Evolutionary conservation across 441 rosid species (phyloP).

Genomic region (Macaranga tanarius): DNA sequence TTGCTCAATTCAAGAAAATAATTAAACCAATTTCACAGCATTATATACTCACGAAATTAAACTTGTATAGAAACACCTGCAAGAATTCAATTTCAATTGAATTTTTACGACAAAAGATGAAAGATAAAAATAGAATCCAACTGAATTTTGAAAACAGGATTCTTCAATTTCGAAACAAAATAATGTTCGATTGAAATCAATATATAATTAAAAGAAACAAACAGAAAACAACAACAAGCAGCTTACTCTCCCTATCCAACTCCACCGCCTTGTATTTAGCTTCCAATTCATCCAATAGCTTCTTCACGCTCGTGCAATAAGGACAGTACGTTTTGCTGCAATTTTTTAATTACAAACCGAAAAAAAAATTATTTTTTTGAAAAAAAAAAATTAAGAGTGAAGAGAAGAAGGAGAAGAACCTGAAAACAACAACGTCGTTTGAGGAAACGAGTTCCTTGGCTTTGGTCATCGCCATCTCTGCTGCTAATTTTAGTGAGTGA

Average conservation of each 20-base stretch:
- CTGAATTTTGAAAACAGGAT: no score
- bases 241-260: conserved; percentile 67
- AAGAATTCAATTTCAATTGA: no score
- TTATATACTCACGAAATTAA: no score
- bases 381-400: no score
- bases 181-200: neutral
- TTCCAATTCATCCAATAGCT: conserved; percentile 57
- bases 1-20: no score
- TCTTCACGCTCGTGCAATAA: conserved; percentile 60
- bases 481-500: neutral
- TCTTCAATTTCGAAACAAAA: neutral
- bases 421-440: conserved; percentile 73
- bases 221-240: neutral
- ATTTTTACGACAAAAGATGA: no score
- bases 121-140: no score
- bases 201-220: neutral
- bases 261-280: conserved; percentile 59
- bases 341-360: neutral
- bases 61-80: no score
- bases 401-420: conserved; percentile 27
- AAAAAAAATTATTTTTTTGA: neutral
- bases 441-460: conserved; percentile 58
- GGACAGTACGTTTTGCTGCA: conserved; percentile 81
- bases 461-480: conserved; percentile 62
- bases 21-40: no score